phyloP scores from a whole-genome alignment of 306 rosid genomes.

The Cotoneaster glaucophyllus region DNA sequence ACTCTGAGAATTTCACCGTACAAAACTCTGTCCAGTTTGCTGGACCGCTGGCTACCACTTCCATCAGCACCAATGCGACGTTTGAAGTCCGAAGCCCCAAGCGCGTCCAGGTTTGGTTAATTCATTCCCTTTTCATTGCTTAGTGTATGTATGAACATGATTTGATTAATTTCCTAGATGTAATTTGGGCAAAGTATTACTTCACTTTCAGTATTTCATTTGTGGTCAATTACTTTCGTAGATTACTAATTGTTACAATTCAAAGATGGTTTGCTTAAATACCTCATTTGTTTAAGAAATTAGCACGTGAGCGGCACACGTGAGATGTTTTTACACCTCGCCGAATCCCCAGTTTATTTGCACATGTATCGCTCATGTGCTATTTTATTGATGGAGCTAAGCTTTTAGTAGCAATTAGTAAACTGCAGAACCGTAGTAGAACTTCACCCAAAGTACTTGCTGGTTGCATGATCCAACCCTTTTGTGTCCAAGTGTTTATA shows the following conservation, averaged over 20 bases:
- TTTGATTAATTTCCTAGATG: background rate
- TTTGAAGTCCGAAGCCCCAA: constrained; percentile 83
- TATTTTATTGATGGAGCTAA: too few species aligned
- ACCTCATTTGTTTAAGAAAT: too few species aligned
- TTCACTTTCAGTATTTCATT: too few species aligned
- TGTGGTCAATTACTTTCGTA: background rate
- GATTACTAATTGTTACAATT: too few species aligned
- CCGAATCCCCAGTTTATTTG: too few species aligned
- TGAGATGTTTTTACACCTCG: too few species aligned
- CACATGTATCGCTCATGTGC: too few species aligned
- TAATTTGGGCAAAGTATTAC: too few species aligned
- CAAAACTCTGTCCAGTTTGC: constrained; percentile 77
- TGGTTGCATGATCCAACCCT: background rate
- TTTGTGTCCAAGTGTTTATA: background rate
- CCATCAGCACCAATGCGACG: constrained; percentile 76
- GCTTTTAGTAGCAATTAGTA: too few species aligned
- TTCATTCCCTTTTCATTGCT: background rate
- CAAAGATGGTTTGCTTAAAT: too few species aligned
- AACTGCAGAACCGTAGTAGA: too few species aligned
- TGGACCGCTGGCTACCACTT: constrained; percentile 78
- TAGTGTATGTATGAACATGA: background rate
- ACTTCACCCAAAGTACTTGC: background rate
- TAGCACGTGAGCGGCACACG: too few species aligned
- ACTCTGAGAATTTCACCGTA: constrained; percentile 52
- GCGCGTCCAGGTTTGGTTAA: constrained; percentile 59